Conservation (phyloP, 495 filamentous ascomycete species). For the Penicillium fimorum region DNA sequence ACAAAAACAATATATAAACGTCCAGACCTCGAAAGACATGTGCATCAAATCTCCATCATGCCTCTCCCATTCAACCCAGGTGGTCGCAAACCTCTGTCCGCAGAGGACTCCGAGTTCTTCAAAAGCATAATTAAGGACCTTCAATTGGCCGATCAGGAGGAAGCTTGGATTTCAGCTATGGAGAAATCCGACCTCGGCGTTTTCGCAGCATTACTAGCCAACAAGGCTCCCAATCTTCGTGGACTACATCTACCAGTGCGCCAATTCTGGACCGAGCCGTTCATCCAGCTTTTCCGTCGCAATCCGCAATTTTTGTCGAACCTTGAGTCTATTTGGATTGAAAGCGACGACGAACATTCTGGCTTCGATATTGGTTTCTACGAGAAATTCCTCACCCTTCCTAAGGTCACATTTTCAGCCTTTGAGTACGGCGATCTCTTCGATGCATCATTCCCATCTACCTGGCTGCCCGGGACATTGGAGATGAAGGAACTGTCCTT, state of each 20-base stretch:
- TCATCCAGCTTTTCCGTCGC: slow-evolving; percentile 16
- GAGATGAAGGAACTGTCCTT: slow-evolving; percentile 11
- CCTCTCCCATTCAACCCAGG: neutral
- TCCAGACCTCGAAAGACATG: slow-evolving; percentile 23
- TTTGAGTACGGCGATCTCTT: slow-evolving; percentile 22
- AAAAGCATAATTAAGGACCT: neutral
- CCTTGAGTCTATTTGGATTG: slow-evolving; percentile 16
- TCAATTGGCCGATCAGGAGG: neutral
- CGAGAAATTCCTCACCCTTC: slow-evolving; percentile 15
- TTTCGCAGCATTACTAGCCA: slow-evolving; percentile 20
- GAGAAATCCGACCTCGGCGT: slow-evolving; percentile 13
- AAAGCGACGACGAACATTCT: neutral
- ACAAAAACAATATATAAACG: slow-evolving; percentile 16
- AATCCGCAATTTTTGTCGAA: slow-evolving; percentile 22
- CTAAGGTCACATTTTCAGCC: slow-evolving; percentile 5
- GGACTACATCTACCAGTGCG: slow-evolving; percentile 15
- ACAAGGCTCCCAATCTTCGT: slow-evolving; percentile 26
- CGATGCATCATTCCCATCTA: slow-evolving; percentile 10
- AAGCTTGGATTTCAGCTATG: neutral
- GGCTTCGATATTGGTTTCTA: slow-evolving; percentile 14
- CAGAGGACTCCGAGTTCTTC: neutral
- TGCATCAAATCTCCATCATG: slow-evolving; percentile 3
- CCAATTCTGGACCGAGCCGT: slow-evolving; percentile 9
- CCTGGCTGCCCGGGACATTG: slow-evolving; percentile 18
- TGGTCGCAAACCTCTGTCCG: neutral